Evolutionary conservation across 1,284 basidiomycete species (phyloP), one percentile per base, ranked within the genome.

Genomic region (Nidula niveotomentosa): DNA sequence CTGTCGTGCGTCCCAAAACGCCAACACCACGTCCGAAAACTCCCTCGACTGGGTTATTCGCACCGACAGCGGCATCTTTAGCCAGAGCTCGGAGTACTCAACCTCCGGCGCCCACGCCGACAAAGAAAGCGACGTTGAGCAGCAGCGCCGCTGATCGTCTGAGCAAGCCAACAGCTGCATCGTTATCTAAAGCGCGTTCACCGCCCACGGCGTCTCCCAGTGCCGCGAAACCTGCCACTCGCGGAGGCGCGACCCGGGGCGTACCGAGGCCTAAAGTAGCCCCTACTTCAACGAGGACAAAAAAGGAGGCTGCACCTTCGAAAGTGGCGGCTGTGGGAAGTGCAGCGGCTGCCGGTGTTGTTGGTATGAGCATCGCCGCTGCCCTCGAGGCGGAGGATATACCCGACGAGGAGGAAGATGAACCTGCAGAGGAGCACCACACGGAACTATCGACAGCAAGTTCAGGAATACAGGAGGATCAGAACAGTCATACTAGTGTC

Each of bases 31-130:
- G 78, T 55, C 71, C 83, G n/a, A 85, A 83, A 65, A 83, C 82
- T 0, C 81, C 81, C 3, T 80, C 80, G 15, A 70, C 76, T 5
- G 84, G 86, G 10, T 67, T 91, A 10, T 90, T 86, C 62, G 88
- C 90, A 10, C 89, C 90, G 1, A 91, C 89, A 0, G 89, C 88
- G 1, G 87, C 90, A 3, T 90, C 90, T 7, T 78, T 91, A 8
- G 89, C 90, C 0, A 79, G 77, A 46, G 77, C 85, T 44, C 81
- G 85, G 48, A 81, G 78, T 62, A 74, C 78, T 1, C 72, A 74
- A n/a, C 73, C 75, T 6, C 70, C 67, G 0, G 66, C 74, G 6
- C 75, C 83, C 0, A 72, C 75, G 0, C 78, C 84, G 1, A 67
- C 69, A 30, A 84, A 78, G 73, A 88, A 85, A 69, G 63, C 71